Conservation (phyloP, 2,329 filamentous ascomycete species). For the Calonectria henricotiae region DNA sequence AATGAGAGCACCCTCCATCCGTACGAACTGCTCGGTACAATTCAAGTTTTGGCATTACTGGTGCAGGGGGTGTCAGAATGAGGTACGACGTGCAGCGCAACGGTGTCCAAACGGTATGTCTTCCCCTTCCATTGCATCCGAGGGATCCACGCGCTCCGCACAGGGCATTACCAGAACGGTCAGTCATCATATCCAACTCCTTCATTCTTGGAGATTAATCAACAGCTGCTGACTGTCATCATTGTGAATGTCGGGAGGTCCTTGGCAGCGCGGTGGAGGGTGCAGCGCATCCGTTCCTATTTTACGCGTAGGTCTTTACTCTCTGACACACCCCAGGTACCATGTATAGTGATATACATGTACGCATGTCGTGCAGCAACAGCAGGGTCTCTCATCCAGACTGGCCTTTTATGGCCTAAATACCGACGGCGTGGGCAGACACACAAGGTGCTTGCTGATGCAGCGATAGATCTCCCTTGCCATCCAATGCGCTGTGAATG, state of each 20-base stretch:
- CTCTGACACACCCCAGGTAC: conserved; percentile 44
- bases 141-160: conserved; percentile 39
- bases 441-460: conserved; percentile 44
- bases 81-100: conserved; percentile 27
- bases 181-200: conserved; percentile 43
- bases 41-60: conserved; percentile 42
- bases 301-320: conserved; percentile 18
- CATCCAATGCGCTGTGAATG: conserved; percentile 46
- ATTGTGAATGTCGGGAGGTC: conserved; percentile 34
- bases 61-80: conserved; percentile 37
- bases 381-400: conserved; percentile 49
- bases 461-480: conserved; percentile 49
- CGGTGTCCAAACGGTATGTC: conserved; percentile 31
- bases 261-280: conserved; percentile 10
- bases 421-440: conserved; percentile 53
- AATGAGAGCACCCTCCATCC: conserved; percentile 16
- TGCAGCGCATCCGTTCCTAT: conserved; percentile 14
- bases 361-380: conserved; percentile 53
- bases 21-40: conserved; percentile 44
- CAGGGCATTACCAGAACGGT: conserved; percentile 35
- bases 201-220: conserved; percentile 39
- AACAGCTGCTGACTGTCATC: conserved; percentile 45
- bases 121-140: conserved; percentile 40
- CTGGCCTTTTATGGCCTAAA: conserved; percentile 39
- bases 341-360: conserved; percentile 44